Percentiles rank a stretch among this genome's conserved stretches.
phyloP scores from a whole-genome alignment of 1,139 yeast genomes.

The Pichia kudriavzevii region DNA sequence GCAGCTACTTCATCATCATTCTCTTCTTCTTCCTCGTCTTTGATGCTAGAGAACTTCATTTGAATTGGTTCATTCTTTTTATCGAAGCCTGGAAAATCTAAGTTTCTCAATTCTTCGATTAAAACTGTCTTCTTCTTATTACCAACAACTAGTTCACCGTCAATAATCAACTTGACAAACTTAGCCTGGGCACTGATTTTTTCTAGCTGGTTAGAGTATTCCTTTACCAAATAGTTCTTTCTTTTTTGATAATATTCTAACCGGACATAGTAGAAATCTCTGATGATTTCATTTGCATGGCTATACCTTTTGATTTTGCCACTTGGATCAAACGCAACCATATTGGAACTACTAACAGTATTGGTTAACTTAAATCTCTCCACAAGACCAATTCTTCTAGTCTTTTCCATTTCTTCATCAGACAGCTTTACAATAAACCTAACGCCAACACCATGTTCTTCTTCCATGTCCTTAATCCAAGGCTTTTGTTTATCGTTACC shows the following conservation, averaged over 20 bases:
- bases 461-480: conserved; percentile 94
- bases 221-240: conserved; percentile 69
- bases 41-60: conserved; percentile 29
- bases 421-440: conserved; percentile 70
- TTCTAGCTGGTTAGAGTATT: conserved; percentile 66
- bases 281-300: conserved; percentile 65
- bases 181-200: conserved; percentile 79
- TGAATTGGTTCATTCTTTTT: conserved; percentile 54
- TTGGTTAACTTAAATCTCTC: conserved; percentile 77
- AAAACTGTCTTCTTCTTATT: conserved; percentile 66
- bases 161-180: conserved; percentile 85
- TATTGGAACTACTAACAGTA: conserved; percentile 65
- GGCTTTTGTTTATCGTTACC: conserved; percentile 67
- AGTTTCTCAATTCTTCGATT: conserved; percentile 52
- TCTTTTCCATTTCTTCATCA: conserved; percentile 76
- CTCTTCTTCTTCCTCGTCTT: conserved; percentile 34
- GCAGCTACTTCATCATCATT: conserved; percentile 28
- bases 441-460: conserved; percentile 80
- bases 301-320: conserved; percentile 84
- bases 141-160: conserved; percentile 57
- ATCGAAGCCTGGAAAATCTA: conserved; percentile 71
- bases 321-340: conserved; percentile 94
- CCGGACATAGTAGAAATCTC: conserved; percentile 79
- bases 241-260: conserved; percentile 86
- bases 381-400: conserved; percentile 64